Conservation (phyloP, 306 rosid species). For the Astragalus glycyphyllos region DNA sequence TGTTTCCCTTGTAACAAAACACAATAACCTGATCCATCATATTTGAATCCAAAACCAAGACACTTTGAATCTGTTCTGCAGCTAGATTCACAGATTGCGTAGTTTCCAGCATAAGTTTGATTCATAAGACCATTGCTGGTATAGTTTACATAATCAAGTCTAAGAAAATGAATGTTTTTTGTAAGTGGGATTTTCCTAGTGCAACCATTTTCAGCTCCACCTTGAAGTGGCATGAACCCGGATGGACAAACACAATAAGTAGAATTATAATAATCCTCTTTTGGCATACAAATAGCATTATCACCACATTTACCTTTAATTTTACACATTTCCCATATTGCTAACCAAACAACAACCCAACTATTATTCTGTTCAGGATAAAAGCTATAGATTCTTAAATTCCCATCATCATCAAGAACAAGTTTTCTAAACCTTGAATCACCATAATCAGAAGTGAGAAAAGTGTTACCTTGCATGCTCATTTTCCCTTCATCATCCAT, state of each 20-base stretch:
- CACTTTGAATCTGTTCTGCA: slow-evolving; percentile 50
- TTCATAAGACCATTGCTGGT: slow-evolving; percentile 32
- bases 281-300: slow-evolving; percentile 62
- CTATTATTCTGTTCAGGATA: slow-evolving; percentile 9
- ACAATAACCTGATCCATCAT: slow-evolving; percentile 63
- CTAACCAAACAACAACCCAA: slow-evolving; percentile 77
- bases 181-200: slow-evolving; percentile 43
- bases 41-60: slow-evolving; percentile 68
- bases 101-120: slow-evolving; percentile 30
- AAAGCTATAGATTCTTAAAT: slow-evolving; percentile 68
- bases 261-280: slow-evolving; percentile 39
- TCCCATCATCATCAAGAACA: slow-evolving; percentile 74
- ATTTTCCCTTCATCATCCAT: slow-evolving; percentile 52
- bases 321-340: slow-evolving; percentile 50
- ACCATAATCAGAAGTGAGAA: slow-evolving; percentile 63
- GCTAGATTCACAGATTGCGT: slow-evolving; percentile 49
- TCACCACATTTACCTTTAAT: slow-evolving; percentile 69
- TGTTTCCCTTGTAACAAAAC: slow-evolving; percentile 17
- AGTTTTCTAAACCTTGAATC: slow-evolving; percentile 47
- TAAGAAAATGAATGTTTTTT: slow-evolving; percentile 46
- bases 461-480: slow-evolving; percentile 33
- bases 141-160: slow-evolving; percentile 75
- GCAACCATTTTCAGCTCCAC: slow-evolving; percentile 55
- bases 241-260: slow-evolving; percentile 71
- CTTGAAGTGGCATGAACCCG: slow-evolving; percentile 47